Percentiles rank a stretch among this genome's conserved stretches.
These are phyloP conservation scores for Bipolaris bicolor DNA, from an alignment of 2,329 filamentous ascomycete genomes.

Conservation along the genomic window DNA sequence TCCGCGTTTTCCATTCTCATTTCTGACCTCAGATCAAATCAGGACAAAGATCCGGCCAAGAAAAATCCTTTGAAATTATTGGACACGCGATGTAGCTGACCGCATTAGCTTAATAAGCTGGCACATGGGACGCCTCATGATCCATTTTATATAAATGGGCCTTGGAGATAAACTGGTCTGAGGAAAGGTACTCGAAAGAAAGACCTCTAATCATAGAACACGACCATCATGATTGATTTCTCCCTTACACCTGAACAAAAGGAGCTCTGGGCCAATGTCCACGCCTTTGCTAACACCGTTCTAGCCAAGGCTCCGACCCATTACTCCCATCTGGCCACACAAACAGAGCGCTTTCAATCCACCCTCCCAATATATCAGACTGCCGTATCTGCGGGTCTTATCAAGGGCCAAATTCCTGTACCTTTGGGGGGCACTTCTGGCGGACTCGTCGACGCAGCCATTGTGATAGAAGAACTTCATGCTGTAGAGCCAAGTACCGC, in stretches of 20 bases:
- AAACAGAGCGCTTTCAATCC: conserved; percentile 55
- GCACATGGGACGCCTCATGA: neutral
- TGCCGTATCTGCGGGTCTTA: conserved; percentile 53
- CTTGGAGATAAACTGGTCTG: neutral
- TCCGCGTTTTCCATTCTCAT: neutral
- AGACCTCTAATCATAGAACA: neutral
- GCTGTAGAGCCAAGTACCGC: conserved; percentile 58
- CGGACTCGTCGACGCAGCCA: conserved; percentile 56
- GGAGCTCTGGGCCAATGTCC: neutral
- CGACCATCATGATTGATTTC: neutral
- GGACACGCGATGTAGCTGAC: neutral
- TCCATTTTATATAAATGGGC: neutral
- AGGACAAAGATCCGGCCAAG: neutral
- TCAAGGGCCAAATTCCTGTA: conserved; percentile 57
- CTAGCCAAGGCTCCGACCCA: conserved; percentile 20
- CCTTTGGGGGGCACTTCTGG: conserved; percentile 55
- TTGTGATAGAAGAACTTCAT: conserved; percentile 62
- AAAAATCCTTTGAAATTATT: neutral
- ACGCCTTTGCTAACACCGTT: conserved; percentile 5
- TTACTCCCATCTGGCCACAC: conserved; percentile 24
- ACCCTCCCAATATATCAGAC: conserved; percentile 55
- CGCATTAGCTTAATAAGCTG: neutral
- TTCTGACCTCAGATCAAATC: neutral
- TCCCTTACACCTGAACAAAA: neutral
- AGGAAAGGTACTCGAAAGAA: too few relatives aligned